Evolutionary conservation across 2,329 filamentous ascomycete species (phyloP).

Genomic region (Pseudogymnoascus sp.): DNA sequence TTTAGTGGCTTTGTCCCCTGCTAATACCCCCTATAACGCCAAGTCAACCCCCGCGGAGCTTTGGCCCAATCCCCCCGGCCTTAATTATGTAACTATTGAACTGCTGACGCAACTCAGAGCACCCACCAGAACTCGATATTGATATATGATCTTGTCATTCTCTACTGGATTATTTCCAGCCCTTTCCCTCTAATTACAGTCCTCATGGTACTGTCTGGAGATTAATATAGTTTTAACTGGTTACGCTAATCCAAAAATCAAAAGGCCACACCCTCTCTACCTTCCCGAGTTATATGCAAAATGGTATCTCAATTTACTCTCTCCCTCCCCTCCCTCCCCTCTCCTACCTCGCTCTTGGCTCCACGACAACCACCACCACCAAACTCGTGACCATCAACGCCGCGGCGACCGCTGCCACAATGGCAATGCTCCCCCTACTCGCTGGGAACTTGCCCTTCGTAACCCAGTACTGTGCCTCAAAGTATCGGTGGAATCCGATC

Average conservation of each 20-base stretch:
- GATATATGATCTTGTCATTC: background rate
- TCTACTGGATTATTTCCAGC: background rate
- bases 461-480: conserved; percentile 71
- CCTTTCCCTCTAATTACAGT: background rate
- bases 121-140: background rate
- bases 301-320: background rate
- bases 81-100: background rate
- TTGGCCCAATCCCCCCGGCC: background rate
- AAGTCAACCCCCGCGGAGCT: background rate
- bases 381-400: conserved; percentile 53
- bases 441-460: conserved; percentile 73
- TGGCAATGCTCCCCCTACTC: conserved; percentile 63
- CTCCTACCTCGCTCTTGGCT: conserved; percentile 27
- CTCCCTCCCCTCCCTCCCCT: background rate
- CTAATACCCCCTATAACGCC: background rate
- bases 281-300: background rate
- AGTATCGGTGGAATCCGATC: conserved; percentile 70
- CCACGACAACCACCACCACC: conserved; percentile 50
- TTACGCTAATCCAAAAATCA: background rate
- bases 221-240: background rate
- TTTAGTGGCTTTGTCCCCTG: background rate
- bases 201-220: background rate
- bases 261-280: background rate
- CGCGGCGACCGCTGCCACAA: conserved; percentile 58
- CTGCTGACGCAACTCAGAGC: background rate